Evolutionary conservation across 176 grass and related monocot genomes (phyloP).

Genomic region (Metroxylon sagu): DNA sequence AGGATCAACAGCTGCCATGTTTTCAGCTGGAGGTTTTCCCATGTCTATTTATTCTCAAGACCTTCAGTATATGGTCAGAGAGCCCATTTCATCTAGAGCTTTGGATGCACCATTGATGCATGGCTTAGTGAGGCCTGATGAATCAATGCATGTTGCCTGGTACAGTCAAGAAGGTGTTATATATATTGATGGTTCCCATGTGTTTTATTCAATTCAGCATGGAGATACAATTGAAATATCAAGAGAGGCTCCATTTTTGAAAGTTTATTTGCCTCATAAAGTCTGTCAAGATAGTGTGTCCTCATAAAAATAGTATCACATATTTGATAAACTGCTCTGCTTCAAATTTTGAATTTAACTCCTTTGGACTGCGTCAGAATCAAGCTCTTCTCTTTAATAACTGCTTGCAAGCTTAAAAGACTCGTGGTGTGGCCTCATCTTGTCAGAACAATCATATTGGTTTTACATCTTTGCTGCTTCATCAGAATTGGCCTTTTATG

Average conservation of each 20-base stretch:
- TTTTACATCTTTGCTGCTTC: too few species aligned
- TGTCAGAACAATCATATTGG: too few species aligned
- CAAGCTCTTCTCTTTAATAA: too few species aligned
- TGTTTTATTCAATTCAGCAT: conserved; percentile 52
- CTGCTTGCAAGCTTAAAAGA: too few species aligned
- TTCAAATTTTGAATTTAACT: too few species aligned
- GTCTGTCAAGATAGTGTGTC: conserved; percentile 21
- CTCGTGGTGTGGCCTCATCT: too few species aligned
- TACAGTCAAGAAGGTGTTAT: conserved; percentile 66
- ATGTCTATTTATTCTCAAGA: conserved; percentile 64
- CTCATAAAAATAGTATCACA: too few species aligned
- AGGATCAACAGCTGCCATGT: conserved; percentile 95
- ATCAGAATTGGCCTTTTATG: too few species aligned
- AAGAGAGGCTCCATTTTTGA: conserved; percentile 53
- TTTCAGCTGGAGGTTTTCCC: conserved; percentile 67
- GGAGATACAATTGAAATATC: conserved; percentile 74
- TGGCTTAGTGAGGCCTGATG: conserved; percentile 49
- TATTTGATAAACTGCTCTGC: too few species aligned
- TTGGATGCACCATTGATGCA: conserved; percentile 48
- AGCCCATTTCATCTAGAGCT: conserved; percentile 51
- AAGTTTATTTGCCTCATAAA: conserved; percentile 56
- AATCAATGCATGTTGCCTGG: conserved; percentile 52
- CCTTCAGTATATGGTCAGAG: conserved; percentile 95
- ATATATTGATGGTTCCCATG: conserved; percentile 82
- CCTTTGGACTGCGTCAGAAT: too few species aligned